These are phyloP conservation scores for Cynanchum wilfordii DNA, from an alignment of 257 asterid species.

Conservation along the genomic window DNA sequence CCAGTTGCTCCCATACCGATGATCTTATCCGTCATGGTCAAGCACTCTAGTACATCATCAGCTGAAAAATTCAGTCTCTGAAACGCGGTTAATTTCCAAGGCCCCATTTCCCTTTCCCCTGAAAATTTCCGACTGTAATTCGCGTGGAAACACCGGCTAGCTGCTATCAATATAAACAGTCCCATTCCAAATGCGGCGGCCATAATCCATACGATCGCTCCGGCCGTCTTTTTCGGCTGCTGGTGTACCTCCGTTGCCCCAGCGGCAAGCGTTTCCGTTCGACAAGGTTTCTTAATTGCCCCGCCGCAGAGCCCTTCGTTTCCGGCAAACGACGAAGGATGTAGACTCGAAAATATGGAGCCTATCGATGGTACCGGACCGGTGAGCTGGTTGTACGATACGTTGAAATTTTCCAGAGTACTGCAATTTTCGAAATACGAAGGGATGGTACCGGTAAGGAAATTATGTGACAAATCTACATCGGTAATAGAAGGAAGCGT, in stretches of 20 bases:
- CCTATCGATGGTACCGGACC: slow-evolving; percentile 84
- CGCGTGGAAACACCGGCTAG: slow-evolving; percentile 52
- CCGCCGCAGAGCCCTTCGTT: slow-evolving; percentile 81
- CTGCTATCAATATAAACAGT: slow-evolving; percentile 49
- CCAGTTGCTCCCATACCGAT: slow-evolving; percentile 87
- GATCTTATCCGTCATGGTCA: slow-evolving; percentile 48
- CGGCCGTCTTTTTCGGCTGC: slow-evolving; percentile 55
- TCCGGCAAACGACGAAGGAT: slow-evolving; percentile 67
- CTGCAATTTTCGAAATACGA: slow-evolving; percentile 65
- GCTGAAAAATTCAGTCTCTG: slow-evolving; percentile 77
- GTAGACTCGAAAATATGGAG: slow-evolving; percentile 51
- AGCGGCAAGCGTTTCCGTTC: slow-evolving; percentile 19
- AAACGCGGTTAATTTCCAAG: slow-evolving; percentile 85
- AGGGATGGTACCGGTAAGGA: slow-evolving; percentile 72
- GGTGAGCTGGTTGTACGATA: slow-evolving; percentile 77
- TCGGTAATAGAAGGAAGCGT: slow-evolving; percentile 63
- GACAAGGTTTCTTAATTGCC: slow-evolving; percentile 48
- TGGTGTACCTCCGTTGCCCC: slow-evolving; percentile 31
- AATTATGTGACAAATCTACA: slow-evolving; percentile 68
- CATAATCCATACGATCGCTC: slow-evolving; percentile 73
- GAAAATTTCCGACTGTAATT: slow-evolving; percentile 39
- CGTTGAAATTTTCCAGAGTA: slow-evolving; percentile 75
- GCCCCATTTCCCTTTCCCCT: slow-evolving; percentile 38
- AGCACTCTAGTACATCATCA: slow-evolving; percentile 61
- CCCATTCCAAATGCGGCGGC: slow-evolving; percentile 77